phyloP scores from a whole-genome alignment of 2,329 filamentous ascomycete genomes.

The Aureobasidium sp. region DNA sequence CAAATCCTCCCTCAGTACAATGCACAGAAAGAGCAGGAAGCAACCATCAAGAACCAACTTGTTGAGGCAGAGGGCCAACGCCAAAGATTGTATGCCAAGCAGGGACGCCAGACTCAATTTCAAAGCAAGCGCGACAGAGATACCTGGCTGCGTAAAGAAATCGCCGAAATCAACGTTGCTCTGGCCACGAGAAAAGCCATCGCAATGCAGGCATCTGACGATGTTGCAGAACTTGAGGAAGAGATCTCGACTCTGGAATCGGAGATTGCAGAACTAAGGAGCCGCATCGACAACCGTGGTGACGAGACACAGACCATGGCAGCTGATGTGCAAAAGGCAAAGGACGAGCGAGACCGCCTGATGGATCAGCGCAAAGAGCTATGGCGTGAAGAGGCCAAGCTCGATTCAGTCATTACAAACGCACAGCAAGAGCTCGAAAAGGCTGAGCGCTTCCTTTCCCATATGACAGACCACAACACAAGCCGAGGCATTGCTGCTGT shows the following conservation, averaged over 20 bases:
- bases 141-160: slow-evolving; percentile 70
- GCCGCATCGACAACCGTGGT: slow-evolving; percentile 71
- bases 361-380: slow-evolving; percentile 82
- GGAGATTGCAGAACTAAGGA: slow-evolving; percentile 62
- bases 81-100: slow-evolving; percentile 81
- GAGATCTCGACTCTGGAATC: slow-evolving; percentile 66
- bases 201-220: slow-evolving; percentile 74
- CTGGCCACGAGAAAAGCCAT: slow-evolving; percentile 77
- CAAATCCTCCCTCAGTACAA: slow-evolving; percentile 71
- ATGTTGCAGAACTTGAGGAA: slow-evolving; percentile 63
- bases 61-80: slow-evolving; percentile 68
- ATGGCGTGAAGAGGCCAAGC: slow-evolving; percentile 80
- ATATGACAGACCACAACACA: slow-evolving; percentile 85
- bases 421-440: slow-evolving; percentile 69
- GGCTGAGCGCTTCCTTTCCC: slow-evolving; percentile 68
- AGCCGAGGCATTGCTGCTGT: slow-evolving; percentile 82
- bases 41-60: slow-evolving; percentile 61
- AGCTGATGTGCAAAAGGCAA: slow-evolving; percentile 67
- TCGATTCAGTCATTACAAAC: slow-evolving; percentile 69
- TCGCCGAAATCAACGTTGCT: slow-evolving; percentile 69
- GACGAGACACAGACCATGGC: slow-evolving; percentile 65
- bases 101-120: slow-evolving; percentile 81
- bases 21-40: slow-evolving; percentile 65
- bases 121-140: slow-evolving; percentile 84
- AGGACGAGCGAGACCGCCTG: slow-evolving; percentile 69